Conservation (phyloP, 192 early-diverging fungal species). For the Chytriomyces sp. region DNA sequence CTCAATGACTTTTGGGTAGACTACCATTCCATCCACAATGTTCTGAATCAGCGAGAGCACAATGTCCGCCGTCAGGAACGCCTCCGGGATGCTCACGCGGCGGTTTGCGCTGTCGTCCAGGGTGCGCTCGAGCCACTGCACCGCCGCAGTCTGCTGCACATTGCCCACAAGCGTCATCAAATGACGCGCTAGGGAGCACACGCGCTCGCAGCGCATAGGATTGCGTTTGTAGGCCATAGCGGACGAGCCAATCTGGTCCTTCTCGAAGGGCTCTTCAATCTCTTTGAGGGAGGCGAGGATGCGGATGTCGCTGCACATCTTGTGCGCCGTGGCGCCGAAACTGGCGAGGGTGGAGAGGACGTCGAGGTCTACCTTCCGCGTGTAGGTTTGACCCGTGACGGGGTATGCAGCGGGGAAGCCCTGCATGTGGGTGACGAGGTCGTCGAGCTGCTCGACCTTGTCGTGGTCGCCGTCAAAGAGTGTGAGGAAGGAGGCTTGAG, state of each 20-base stretch:
- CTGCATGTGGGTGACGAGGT: conserved; percentile 83
- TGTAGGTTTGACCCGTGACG: conserved; percentile 97
- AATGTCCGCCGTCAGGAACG: conserved; percentile 96
- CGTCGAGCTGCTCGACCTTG: conserved; percentile 91
- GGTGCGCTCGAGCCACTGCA: conserved; percentile 97
- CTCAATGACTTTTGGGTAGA: conserved; percentile 93
- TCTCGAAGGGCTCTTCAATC: conserved; percentile 98
- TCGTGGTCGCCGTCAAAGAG: conserved; percentile 92
- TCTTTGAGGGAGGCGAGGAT: conserved; percentile 96
- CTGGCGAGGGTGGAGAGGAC: conserved; percentile 81
- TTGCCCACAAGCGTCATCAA: conserved; percentile 89
- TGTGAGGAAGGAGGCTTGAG: conserved; percentile 95
- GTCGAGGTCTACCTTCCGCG: conserved; percentile 97
- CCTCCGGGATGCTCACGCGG: conserved; percentile 93
- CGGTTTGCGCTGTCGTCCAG: conserved; percentile 97
- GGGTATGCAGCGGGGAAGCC: conserved; percentile 85
- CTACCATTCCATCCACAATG: conserved; percentile 96
- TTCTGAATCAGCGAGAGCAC: conserved; percentile 93
- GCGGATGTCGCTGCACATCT: conserved; percentile 95
- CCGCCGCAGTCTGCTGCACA: conserved; percentile 84
- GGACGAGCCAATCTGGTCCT: conserved; percentile 97
- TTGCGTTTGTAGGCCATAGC: conserved; percentile 99
- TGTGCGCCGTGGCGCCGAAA: conserved; percentile 95
- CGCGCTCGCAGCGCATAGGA: conserved; percentile 98
- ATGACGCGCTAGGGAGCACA: conserved; percentile 93